Conservation (phyloP, 2,329 filamentous ascomycete genomes). For the Monilinia laxa region DNA sequence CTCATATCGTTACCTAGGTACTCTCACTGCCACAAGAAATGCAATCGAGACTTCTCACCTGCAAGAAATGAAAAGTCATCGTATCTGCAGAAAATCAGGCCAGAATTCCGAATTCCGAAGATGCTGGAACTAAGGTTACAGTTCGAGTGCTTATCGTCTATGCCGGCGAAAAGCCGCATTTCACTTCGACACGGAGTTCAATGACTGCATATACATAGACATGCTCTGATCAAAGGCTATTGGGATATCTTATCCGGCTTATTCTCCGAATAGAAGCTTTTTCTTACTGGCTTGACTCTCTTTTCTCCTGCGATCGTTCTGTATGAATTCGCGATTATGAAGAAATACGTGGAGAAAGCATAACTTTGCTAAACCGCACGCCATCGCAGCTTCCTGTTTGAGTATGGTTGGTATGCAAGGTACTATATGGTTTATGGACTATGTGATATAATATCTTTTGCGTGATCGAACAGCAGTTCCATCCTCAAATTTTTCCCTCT, state of each 20-base stretch:
- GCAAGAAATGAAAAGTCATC: neutral
- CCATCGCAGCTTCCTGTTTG: conserved; percentile 20
- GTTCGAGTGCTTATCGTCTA: neutral
- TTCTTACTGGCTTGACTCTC: neutral
- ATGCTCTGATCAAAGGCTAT: neutral
- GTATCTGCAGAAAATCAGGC: neutral
- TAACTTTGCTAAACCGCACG: neutral
- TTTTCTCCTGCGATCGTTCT: neutral
- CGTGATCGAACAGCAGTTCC: neutral
- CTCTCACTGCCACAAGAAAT: neutral
- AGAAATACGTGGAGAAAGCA: conserved; percentile 11
- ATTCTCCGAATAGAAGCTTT: conserved; percentile 10
- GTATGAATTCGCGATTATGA: neutral
- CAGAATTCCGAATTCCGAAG: neutral
- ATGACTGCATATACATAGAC: neutral
- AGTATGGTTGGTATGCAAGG: conserved; percentile 19
- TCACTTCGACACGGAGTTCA: neutral
- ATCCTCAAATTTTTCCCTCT: neutral
- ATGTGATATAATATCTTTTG: conserved; percentile 7
- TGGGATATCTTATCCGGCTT: neutral
- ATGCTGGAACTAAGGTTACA: too few species aligned
- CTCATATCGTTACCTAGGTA: neutral
- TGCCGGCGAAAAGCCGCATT: conserved; percentile 1
- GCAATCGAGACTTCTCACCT: neutral
- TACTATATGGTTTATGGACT: neutral